These are phyloP conservation scores for Rhizopogon vinicolor DNA, from an alignment of 768 basidiomycete species.

Conservation along the genomic window DNA sequence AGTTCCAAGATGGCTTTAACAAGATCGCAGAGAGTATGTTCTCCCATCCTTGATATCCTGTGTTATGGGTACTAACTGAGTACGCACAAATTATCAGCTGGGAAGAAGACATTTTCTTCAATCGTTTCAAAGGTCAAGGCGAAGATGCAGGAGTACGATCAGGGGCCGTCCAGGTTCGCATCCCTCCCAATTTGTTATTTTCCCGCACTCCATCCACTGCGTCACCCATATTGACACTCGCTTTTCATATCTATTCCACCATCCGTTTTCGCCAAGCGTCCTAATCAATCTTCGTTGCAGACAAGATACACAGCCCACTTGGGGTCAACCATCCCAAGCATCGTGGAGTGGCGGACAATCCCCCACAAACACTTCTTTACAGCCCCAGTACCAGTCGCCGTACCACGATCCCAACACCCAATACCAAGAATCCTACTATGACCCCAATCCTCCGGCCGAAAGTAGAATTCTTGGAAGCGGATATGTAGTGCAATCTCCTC, in stretches of 20 bases:
- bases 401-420: background rate
- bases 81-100: constrained; percentile 35
- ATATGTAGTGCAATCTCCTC: background rate
- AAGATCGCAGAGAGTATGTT: constrained; percentile 75
- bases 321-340: constrained; percentile 7
- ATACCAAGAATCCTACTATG: constrained; percentile 28
- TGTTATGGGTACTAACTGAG: background rate
- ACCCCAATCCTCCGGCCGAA: constrained; percentile 25
- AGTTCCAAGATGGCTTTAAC: constrained; percentile 70
- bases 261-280: background rate
- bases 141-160: constrained; percentile 80
- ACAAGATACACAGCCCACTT: background rate
- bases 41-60: background rate
- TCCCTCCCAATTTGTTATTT: too few species aligned
- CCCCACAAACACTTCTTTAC: constrained; percentile 8
- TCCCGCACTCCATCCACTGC: background rate
- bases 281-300: background rate
- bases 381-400: constrained; percentile 9
- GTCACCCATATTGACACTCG: background rate
- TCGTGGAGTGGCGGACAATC: constrained; percentile 9
- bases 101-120: constrained; percentile 73
- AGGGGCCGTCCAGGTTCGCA: constrained; percentile 21
- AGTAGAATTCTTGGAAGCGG: background rate
- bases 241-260: background rate
- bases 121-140: constrained; percentile 76